phyloP scores from a whole-genome alignment of 371 early-diverging fungal genomes.

The Mucor circinelloides region DNA sequence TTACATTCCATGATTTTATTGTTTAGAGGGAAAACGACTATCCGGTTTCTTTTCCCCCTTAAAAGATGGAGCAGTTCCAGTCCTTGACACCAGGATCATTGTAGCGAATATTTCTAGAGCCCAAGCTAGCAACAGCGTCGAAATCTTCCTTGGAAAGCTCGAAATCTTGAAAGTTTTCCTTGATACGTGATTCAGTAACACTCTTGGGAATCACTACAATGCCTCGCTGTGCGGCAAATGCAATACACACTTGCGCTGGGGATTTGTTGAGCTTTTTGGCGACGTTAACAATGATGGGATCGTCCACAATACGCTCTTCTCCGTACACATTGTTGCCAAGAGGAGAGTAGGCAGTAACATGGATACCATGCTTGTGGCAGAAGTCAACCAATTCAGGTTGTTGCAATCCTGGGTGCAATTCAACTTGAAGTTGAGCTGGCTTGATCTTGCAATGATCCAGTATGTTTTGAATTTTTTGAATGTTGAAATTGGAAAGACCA shows the following conservation, averaged over 20 bases:
- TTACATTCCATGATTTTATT: neutral
- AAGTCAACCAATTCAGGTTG: slow-evolving; percentile 48
- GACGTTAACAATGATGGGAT: slow-evolving; percentile 49
- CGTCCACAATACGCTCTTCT: slow-evolving; percentile 68
- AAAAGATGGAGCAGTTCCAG: slow-evolving; percentile 41
- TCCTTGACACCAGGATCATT: slow-evolving; percentile 48
- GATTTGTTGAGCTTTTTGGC: slow-evolving; percentile 69
- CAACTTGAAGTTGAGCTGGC: slow-evolving; percentile 70
- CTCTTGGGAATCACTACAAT: slow-evolving; percentile 63
- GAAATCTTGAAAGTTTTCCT: slow-evolving; percentile 60
- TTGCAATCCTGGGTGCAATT: slow-evolving; percentile 59
- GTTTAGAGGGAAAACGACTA: neutral
- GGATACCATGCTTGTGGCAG: slow-evolving; percentile 35
- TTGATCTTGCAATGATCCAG: slow-evolving; percentile 58
- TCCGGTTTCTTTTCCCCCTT: neutral
- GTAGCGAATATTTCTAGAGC: slow-evolving; percentile 44
- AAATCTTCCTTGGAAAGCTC: slow-evolving; percentile 54
- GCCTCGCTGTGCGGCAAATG: slow-evolving; percentile 77
- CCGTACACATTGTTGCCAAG: slow-evolving; percentile 66
- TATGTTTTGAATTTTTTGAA: slow-evolving; percentile 53
- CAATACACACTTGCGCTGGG: slow-evolving; percentile 77
- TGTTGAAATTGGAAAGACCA: slow-evolving; percentile 77
- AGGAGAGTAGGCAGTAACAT: slow-evolving; percentile 47
- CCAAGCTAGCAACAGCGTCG: slow-evolving; percentile 37
- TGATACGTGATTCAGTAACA: slow-evolving; percentile 52